A percentile compares a stretch with the other conserved stretches of the same genome.
phyloP scores from a whole-genome alignment of 208 protist genomes.

The Novymonas esmeraldas region DNA sequence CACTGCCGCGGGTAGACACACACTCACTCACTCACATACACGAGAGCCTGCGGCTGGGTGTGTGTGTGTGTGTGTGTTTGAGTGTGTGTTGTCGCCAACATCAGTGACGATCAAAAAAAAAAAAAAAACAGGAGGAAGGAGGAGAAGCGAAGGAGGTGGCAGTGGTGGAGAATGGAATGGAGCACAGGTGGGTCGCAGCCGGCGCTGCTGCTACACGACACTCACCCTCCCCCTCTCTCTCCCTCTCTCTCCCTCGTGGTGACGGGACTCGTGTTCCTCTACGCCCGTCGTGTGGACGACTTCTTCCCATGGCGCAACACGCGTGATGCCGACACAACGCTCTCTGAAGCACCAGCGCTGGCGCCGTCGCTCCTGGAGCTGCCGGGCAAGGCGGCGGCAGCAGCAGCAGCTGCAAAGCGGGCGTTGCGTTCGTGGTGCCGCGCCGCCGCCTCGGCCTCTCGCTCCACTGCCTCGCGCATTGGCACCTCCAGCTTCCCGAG shows the following conservation, averaged over 20 bases:
- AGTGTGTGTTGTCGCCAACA: too few species aligned
- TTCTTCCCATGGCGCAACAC: constrained; percentile 32
- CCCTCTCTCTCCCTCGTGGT: not conserved
- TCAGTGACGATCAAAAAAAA: too few species aligned
- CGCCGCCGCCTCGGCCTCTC: constrained; percentile 8
- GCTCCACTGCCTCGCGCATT: constrained; percentile 33
- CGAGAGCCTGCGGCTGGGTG: too few species aligned
- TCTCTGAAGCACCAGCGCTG: not conserved
- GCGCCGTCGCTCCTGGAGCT: not conserved
- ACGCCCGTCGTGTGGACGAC: constrained; percentile 3
- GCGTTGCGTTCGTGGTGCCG: not conserved
- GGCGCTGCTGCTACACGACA: too few species aligned
- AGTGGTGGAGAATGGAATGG: too few species aligned
- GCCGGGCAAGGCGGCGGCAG: not conserved
- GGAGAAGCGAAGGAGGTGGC: too few species aligned
- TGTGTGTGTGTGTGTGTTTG: too few species aligned
- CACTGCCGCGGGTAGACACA: too few species aligned
- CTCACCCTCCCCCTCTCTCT: not conserved
- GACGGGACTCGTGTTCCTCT: not conserved
- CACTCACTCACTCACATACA: too few species aligned
- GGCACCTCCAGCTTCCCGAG: constrained; percentile 60
- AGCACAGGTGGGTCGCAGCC: too few species aligned
- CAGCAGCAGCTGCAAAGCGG: not conserved
- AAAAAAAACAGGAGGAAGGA: too few species aligned
- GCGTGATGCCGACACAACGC: constrained; percentile 15